Conservation (phyloP, 2,329 filamentous ascomycete species). For the Talaromyces sp. region DNA sequence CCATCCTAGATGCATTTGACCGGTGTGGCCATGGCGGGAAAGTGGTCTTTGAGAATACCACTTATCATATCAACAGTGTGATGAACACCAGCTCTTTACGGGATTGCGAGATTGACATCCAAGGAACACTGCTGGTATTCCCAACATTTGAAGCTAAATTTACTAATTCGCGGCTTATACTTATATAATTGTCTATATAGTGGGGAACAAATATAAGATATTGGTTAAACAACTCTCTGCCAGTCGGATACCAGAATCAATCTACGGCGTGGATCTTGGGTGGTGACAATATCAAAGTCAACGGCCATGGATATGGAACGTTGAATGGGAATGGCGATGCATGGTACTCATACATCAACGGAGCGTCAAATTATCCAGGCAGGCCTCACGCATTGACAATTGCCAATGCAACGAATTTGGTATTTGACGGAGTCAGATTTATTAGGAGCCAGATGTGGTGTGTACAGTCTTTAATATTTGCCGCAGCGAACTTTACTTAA, state of each 20-base stretch:
- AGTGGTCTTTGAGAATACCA: constrained; percentile 46
- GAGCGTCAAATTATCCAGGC: constrained; percentile 25
- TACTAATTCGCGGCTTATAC: not conserved
- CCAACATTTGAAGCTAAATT: not conserved
- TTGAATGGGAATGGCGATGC: constrained; percentile 43
- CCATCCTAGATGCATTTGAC: constrained; percentile 47
- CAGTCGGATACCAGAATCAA: constrained; percentile 47
- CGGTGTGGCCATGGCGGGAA: constrained; percentile 46
- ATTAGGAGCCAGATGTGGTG: constrained; percentile 57
- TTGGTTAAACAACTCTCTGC: constrained; percentile 44
- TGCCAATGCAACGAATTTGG: not conserved
- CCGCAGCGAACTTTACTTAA: too few relatives aligned
- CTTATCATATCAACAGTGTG: constrained; percentile 45
- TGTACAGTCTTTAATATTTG: not conserved
- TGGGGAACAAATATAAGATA: constrained; percentile 40
- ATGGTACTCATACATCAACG: constrained; percentile 32
- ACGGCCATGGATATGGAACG: constrained; percentile 45
- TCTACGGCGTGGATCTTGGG: constrained; percentile 48
- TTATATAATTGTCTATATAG: constrained; percentile 2
- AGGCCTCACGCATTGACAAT: constrained; percentile 25
- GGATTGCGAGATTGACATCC: constrained; percentile 45
- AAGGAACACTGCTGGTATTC: constrained; percentile 42
- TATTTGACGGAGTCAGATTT: constrained; percentile 17
- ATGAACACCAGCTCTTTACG: constrained; percentile 46
- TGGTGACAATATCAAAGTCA: constrained; percentile 44